Evolutionary conservation across 805 yeast genomes (phyloP), one percentile per base, ranked within the genome.

Genomic region (Candida sanyiensis): DNA sequence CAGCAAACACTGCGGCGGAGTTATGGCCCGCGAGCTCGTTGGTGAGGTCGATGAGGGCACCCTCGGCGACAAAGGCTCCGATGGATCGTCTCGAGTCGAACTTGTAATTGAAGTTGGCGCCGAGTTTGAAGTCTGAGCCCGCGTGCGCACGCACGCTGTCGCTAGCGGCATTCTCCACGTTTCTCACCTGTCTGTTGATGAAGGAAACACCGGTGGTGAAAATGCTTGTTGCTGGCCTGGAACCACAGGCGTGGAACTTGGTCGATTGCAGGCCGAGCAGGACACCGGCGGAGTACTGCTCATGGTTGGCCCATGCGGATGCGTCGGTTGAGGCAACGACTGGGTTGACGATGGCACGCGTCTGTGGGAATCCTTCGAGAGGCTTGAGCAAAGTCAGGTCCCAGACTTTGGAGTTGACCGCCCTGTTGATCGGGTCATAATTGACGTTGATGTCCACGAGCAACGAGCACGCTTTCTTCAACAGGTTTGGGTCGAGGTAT

Each of bases 401-500:
- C 54, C 70, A 66, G 46, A 53, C 67, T 75, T 67, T 76, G 47
- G 62, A 64, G 56, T 61, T 65, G 43, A 61, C 65, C 60, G 46
- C 63, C 54, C 61, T 71, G 37, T 63, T 57, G 36, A 68, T 75
- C 41, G 68, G 67, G 34, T 71, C 69, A 64, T 51, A 76, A 61
- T 62, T 71, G 53, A 60, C 56, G 54, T 70, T 73, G 46, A 69
- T 59, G 37, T 72, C 71, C 2, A 72, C 46, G 11, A 69, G 56
- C 20, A 77, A 53, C 2, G 64, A 58, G 51, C 77, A 83, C 0
- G 82, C 83, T 27, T 75, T 73, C 9, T 83, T 83, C 33, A 77
- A 64, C 5, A 68, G 57, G 52, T 80, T 80, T 44, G 63, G 61
- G 45, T 70, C 64, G 3, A 59, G 47, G 44, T 63, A 66, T 33